Evolutionary conservation across 176 grass and related monocot genomes (phyloP).

Genomic region (Bothriochloa decipiens): DNA sequence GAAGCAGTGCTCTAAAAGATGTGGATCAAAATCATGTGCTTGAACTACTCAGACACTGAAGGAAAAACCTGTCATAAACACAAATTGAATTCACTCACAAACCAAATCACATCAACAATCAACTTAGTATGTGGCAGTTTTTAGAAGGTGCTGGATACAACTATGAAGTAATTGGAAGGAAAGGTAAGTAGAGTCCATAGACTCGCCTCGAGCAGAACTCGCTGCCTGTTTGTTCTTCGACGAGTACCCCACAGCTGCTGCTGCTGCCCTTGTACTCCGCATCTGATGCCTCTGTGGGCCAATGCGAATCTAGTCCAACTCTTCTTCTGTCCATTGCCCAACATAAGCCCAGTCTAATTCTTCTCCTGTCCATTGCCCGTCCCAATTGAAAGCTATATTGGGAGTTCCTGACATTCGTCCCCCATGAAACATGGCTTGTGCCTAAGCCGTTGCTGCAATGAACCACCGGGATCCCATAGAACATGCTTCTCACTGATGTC

Average conservation of each 20-base stretch:
- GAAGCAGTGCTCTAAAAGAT: slow-evolving; percentile 14
- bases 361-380: background rate
- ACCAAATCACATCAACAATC: background rate
- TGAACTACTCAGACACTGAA: background rate
- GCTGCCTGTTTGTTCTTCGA: background rate
- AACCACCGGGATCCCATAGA: background rate
- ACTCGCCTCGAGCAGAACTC: background rate
- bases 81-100: background rate
- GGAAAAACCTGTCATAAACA: background rate
- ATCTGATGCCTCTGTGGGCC: no score
- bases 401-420: background rate
- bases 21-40: slow-evolving; percentile 3
- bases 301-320: background rate
- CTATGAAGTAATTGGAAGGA: background rate
- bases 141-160: background rate
- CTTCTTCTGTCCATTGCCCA: background rate
- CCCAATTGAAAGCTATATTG: no score
- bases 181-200: background rate
- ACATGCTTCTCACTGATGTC: background rate
- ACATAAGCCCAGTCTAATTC: background rate
- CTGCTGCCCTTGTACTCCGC: background rate
- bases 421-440: background rate
- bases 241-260: no score
- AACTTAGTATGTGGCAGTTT: background rate
- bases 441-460: background rate